Percentiles rank a stretch among this genome's conserved stretches.
Evolutionary conservation across 768 basidiomycete species (phyloP).

Genomic region (Suillus subaureus): DNA sequence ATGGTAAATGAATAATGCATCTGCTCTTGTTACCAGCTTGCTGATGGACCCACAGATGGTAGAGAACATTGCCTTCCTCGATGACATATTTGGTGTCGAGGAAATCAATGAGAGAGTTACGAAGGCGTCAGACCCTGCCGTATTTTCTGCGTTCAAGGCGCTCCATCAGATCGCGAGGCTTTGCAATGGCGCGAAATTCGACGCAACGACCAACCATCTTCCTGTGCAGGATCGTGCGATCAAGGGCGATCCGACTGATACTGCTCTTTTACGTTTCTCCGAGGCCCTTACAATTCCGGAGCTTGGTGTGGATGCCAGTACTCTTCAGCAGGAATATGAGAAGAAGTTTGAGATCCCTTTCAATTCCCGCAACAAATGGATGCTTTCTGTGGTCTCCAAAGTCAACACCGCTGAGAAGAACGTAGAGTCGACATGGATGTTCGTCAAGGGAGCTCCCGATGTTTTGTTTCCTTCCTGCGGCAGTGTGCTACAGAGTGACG

Average conservation of each 20-base stretch:
- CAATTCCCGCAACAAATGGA: slow-evolving; percentile 52
- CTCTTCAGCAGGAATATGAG: not conserved
- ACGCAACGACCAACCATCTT: slow-evolving; percentile 18
- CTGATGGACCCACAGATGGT: slow-evolving; percentile 25
- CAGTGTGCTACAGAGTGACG: slow-evolving; percentile 24
- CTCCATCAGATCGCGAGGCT: slow-evolving; percentile 42
- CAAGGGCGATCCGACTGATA: slow-evolving; percentile 47
- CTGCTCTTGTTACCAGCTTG: not conserved
- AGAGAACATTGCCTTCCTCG: slow-evolving; percentile 33
- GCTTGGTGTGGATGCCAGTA: slow-evolving; percentile 14
- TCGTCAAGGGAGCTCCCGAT: slow-evolving; percentile 57
- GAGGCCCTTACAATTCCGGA: slow-evolving; percentile 21
- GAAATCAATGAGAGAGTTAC: slow-evolving; percentile 16
- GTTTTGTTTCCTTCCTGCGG: slow-evolving; percentile 41
- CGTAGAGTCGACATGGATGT: slow-evolving; percentile 27
- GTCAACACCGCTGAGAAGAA: slow-evolving; percentile 7
- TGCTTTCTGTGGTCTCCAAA: slow-evolving; percentile 42
- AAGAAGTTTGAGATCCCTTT: slow-evolving; percentile 32
- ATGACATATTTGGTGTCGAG: slow-evolving; percentile 17
- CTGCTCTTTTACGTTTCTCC: slow-evolving; percentile 47
- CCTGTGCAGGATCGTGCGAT: slow-evolving; percentile 22
- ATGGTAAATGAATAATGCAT: slow-evolving; percentile 31
- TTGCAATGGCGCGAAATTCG: slow-evolving; percentile 54
- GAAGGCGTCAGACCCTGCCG: slow-evolving; percentile 12
- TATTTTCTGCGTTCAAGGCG: slow-evolving; percentile 21